Evolutionary conservation across 495 filamentous ascomycete species (phyloP), one percentile per base, ranked within the genome.

Genomic region (Xylaria bambusicola): DNA sequence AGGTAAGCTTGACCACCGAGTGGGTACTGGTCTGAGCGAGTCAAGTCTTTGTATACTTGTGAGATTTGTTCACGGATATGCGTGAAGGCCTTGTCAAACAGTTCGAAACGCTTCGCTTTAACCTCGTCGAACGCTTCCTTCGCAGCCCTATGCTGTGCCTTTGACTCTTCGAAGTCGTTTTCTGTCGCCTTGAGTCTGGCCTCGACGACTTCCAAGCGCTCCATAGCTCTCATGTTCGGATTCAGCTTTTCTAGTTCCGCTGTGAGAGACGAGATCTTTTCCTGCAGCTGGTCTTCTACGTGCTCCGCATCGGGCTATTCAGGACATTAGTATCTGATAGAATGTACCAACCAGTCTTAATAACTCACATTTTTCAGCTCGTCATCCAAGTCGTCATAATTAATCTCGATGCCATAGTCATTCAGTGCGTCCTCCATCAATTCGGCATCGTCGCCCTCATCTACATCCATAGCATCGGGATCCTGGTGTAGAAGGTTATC

Each of bases 21-120:
- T 9, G 92, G 92, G 68, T 92, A 91, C 13, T 86, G 84, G n/a
- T 85, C 72, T 58, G 88, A 91, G 42, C 89, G 85, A 17, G 94
- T 99, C 35, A 99, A 82, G 64, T 98, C 95, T 66, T 92, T 91
- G 77, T 99, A 99, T 45, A 97, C 93, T 24, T 88, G 85, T 27
- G 84, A 88, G 62, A 99, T 98, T 66, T 97, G 91, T 64, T 96
- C 92, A 13, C 89, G 89, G 70, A 99, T 99, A 71, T 99, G 94
- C 24, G 81, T 79, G 76, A 97, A 98, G 52, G 94, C 94, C 71
- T 89, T 92, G 76, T 90, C 92, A 82, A 99, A 99, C 36, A 96
- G 81, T 51, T 94, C 90, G 62, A 87, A 90, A 8, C 94, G 90
- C 74, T 86, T 85, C 48, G 88, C 81, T 74, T 92, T 94, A 38